Conservation (phyloP, 257 asterid genomes). For the Fraxinus anomala region DNA sequence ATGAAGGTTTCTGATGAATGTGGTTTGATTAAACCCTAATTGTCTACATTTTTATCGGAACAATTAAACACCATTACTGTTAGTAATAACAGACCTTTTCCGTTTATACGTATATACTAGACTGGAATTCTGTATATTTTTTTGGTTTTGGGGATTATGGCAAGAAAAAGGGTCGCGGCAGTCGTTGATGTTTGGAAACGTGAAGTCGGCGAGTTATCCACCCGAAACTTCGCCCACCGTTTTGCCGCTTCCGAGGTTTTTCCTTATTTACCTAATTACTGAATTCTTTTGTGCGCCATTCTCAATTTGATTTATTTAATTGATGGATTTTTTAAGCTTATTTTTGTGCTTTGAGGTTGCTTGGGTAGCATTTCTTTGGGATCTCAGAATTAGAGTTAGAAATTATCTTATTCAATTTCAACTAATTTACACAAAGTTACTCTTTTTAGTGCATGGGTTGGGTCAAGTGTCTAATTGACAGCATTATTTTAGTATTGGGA, state of each 20-base stretch:
- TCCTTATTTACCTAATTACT: background rate
- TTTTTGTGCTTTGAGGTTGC: background rate
- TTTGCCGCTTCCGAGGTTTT: constrained; percentile 74
- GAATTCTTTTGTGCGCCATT: background rate
- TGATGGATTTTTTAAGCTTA: background rate
- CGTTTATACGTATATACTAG: background rate
- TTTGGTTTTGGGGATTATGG: constrained; percentile 27
- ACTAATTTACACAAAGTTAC: too few species aligned
- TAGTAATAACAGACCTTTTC: background rate
- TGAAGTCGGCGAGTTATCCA: constrained; percentile 72
- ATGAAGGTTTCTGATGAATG: background rate
- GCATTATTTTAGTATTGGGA: too few species aligned
- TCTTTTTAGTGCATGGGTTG: background rate
- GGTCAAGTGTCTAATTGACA: background rate
- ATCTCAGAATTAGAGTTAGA: background rate
- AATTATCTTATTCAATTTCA: background rate
- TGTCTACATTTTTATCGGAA: background rate
- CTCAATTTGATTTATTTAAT: background rate
- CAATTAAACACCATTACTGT: background rate
- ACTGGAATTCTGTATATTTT: background rate
- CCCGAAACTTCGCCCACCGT: constrained; percentile 68
- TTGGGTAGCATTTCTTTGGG: background rate
- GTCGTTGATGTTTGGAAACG: constrained; percentile 75
- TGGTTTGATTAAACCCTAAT: background rate
- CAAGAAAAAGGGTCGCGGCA: constrained; percentile 54